These are phyloP conservation scores for Cunninghamia lanceolata DNA, from an alignment of 75 land plant genomes.

Conservation along the genomic window DNA sequence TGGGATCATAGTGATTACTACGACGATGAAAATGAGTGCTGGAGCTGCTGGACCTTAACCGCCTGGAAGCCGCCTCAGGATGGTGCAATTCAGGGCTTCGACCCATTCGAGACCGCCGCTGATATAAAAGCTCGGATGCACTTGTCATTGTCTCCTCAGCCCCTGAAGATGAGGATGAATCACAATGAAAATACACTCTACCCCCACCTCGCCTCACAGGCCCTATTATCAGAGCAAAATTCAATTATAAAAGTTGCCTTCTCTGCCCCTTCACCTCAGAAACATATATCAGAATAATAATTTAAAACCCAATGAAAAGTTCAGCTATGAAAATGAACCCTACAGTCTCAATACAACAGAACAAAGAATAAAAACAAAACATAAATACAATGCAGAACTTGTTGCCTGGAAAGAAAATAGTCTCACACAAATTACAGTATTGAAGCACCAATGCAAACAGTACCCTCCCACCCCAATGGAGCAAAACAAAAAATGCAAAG, in stretches of 20 bases:
- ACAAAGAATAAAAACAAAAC: background rate
- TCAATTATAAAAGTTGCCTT: background rate
- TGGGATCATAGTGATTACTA: slow-evolving; percentile 10
- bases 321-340: background rate
- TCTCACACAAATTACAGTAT: background rate
- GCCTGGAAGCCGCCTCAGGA: background rate
- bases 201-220: slow-evolving; percentile 11
- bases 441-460: background rate
- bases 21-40: background rate
- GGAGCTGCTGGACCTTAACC: background rate
- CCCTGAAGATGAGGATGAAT: slow-evolving; percentile 11
- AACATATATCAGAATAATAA: background rate
- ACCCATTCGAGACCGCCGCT: slow-evolving; percentile 4
- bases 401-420: background rate
- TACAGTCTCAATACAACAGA: background rate
- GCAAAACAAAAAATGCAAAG: background rate
- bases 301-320: background rate
- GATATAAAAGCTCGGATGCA: slow-evolving; percentile 6
- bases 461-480: background rate
- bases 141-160: slow-evolving; percentile 11
- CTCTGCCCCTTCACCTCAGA: background rate
- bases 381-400: background rate
- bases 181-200: background rate
- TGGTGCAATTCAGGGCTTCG: background rate
- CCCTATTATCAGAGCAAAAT: slow-evolving; percentile 6